Evolutionary conservation across 2,329 filamentous ascomycete species (phyloP).

Genomic region (Neocatenulostroma microsporum): DNA sequence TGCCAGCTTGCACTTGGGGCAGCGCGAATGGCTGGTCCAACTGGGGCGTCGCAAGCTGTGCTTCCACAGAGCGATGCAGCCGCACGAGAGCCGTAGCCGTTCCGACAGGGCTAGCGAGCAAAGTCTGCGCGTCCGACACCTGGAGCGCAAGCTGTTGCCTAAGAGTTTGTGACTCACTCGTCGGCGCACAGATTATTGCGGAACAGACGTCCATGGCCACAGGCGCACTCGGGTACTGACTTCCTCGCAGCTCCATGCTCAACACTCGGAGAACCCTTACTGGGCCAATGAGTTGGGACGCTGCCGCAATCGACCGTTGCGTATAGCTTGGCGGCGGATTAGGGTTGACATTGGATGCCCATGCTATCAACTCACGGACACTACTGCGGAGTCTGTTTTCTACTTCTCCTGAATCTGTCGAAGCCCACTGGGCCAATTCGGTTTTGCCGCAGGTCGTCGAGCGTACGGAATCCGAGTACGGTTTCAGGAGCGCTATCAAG

Average conservation of each 20-base stretch:
- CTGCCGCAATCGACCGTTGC: conserved; percentile 60
- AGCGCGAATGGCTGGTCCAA: conserved; percentile 32
- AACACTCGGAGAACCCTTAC: conserved; percentile 19
- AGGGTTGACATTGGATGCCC: conserved; percentile 47
- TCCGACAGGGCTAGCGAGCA: conserved; percentile 52
- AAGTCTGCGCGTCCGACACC: conserved; percentile 44
- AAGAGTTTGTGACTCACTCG: conserved; percentile 24
- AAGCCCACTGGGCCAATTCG: conserved; percentile 62
- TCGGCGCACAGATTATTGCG: conserved; percentile 61
- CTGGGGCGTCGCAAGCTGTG: conserved; percentile 53
- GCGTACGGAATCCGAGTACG: conserved; percentile 55
- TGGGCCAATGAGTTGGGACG: conserved; percentile 54
- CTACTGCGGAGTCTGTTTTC: conserved; percentile 52
- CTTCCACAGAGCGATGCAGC: conserved; percentile 25
- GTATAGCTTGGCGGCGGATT: conserved; percentile 58
- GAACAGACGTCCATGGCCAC: conserved; percentile 59
- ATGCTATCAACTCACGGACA: conserved; percentile 56
- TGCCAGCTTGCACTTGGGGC: conserved; percentile 15
- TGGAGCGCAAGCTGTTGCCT: conserved; percentile 37
- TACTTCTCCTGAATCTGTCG: conserved; percentile 33
- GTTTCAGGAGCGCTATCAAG: conserved; percentile 57
- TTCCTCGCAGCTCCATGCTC: neutral
- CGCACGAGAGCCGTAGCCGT: conserved; percentile 43
- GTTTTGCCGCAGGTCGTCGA: conserved; percentile 50
- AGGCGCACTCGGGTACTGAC: neutral